Evolutionary conservation across 108 stramenopile species (phyloP).

Genomic region (Skeletonema costatum): DNA sequence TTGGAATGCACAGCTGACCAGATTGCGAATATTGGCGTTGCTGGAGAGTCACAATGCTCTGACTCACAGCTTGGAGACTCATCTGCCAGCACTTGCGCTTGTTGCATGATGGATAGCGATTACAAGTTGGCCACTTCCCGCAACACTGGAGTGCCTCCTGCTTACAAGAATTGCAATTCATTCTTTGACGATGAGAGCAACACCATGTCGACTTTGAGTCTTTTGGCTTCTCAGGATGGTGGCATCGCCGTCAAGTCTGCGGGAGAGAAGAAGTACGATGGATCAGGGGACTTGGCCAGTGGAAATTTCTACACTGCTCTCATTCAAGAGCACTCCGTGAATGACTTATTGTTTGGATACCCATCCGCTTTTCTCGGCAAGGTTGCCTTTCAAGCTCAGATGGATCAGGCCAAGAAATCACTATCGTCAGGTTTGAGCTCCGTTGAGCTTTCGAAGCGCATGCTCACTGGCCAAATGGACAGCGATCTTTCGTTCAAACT

Average conservation of each 20-base stretch:
- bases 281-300: slow-evolving; percentile 44
- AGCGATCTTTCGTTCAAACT: slow-evolving; percentile 39
- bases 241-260: slow-evolving; percentile 53
- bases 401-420: slow-evolving; percentile 29
- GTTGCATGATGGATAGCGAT: slow-evolving; percentile 52
- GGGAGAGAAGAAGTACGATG: slow-evolving; percentile 54
- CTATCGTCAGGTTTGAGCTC: slow-evolving; percentile 12
- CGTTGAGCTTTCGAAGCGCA: slow-evolving; percentile 34
- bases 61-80: slow-evolving; percentile 31
- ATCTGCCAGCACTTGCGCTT: slow-evolving; percentile 41
- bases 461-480: slow-evolving; percentile 52
- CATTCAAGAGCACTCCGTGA: slow-evolving; percentile 51
- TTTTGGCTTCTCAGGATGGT: slow-evolving; percentile 52
- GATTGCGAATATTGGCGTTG: slow-evolving; percentile 53
- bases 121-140: slow-evolving; percentile 20
- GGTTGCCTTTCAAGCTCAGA: slow-evolving; percentile 32
- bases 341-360: slow-evolving; percentile 55
- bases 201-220: slow-evolving; percentile 45
- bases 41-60: slow-evolving; percentile 43
- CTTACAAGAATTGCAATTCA: slow-evolving; percentile 41
- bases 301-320: slow-evolving; percentile 45
- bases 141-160: slow-evolving; percentile 28
- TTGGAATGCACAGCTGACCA: slow-evolving; percentile 43
- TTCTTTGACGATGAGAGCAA: slow-evolving; percentile 44
- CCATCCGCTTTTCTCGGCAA: slow-evolving; percentile 54